These are phyloP conservation scores for Ploettnerulaceae sp. DNA, from an alignment of 2,329 filamentous ascomycete genomes.

Conservation along the genomic window DNA sequence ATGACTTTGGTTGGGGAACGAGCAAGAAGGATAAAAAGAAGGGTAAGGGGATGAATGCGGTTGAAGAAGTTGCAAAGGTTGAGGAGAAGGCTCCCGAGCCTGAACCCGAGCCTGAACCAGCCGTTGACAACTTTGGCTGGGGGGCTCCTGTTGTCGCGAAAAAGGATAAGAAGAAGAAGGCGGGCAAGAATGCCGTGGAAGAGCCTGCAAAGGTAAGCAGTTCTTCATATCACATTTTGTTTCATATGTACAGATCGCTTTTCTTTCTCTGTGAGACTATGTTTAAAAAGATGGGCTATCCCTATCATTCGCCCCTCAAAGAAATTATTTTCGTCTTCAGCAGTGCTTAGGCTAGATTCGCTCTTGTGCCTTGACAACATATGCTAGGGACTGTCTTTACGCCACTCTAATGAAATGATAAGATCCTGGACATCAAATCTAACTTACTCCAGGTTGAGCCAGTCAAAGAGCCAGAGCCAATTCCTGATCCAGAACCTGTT, in stretches of 20 bases:
- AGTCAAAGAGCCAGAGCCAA: constrained; percentile 27
- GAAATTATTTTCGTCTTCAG: too few species aligned
- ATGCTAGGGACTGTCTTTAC: background rate
- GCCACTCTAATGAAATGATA: background rate
- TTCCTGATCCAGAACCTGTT: constrained; percentile 30
- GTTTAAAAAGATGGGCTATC: too few species aligned
- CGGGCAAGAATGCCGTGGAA: constrained; percentile 14
- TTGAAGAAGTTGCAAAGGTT: constrained; percentile 35
- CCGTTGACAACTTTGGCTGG: background rate
- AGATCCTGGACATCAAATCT: background rate
- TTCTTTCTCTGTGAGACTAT: too few species aligned
- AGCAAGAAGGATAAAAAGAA: constrained; percentile 42
- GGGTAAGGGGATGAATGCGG: constrained; percentile 34
- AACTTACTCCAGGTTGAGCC: background rate
- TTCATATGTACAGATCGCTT: too few species aligned
- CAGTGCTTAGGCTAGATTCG: too few species aligned
- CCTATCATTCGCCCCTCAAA: too few species aligned
- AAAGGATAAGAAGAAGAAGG: constrained; percentile 14
- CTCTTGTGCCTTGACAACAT: too few species aligned
- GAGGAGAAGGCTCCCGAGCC: constrained; percentile 32
- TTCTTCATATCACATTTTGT: too few species aligned
- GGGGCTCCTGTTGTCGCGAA: background rate
- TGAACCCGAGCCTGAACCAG: constrained; percentile 23
- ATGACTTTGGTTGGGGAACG: background rate
- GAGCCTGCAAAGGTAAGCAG: constrained; percentile 31